These are phyloP conservation scores for Globisporangium iwayamae DNA, from an alignment of 352 stramenopile species.

Conservation along the genomic window DNA sequence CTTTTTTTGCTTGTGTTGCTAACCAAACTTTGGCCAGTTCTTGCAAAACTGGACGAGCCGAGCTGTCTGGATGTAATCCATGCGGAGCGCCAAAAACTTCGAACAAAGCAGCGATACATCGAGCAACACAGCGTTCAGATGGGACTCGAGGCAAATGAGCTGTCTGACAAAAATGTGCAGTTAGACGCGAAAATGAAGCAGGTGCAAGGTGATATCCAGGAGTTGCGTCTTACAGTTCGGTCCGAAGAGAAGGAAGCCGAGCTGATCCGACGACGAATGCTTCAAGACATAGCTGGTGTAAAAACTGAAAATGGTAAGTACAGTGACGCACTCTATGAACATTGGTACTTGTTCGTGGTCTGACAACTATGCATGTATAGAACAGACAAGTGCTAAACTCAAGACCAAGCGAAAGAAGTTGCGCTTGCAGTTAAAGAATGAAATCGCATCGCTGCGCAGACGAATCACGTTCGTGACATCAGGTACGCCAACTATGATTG, in stretches of 20 bases:
- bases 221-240: conserved; percentile 27
- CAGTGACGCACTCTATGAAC: not conserved
- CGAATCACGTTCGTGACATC: conserved; percentile 32
- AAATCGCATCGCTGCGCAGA: conserved; percentile 39
- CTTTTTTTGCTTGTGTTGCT: not conserved
- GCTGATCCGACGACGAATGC: conserved; percentile 25
- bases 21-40: not conserved
- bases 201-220: conserved; percentile 22
- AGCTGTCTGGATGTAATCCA: conserved; percentile 19
- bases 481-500: conserved; percentile 16
- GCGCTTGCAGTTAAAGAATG: conserved; percentile 39
- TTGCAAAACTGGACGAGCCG: conserved; percentile 18
- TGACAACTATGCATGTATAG: conserved; percentile 13
- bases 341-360: not conserved
- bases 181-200: conserved; percentile 28
- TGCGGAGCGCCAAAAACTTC: conserved; percentile 37
- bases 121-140: conserved; percentile 39
- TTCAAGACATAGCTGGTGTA: conserved; percentile 28
- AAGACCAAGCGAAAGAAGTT: conserved; percentile 45
- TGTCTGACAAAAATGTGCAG: conserved; percentile 23
- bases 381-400: conserved; percentile 32
- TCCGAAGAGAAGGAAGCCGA: conserved; percentile 37
- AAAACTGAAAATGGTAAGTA: conserved; percentile 36
- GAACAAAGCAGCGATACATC: conserved; percentile 41
- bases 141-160: conserved; percentile 24